A percentile compares a stretch with the other conserved stretches of the same genome.
Conservation (phyloP, 257 asterid genomes). For the Coffea canephora region DNA sequence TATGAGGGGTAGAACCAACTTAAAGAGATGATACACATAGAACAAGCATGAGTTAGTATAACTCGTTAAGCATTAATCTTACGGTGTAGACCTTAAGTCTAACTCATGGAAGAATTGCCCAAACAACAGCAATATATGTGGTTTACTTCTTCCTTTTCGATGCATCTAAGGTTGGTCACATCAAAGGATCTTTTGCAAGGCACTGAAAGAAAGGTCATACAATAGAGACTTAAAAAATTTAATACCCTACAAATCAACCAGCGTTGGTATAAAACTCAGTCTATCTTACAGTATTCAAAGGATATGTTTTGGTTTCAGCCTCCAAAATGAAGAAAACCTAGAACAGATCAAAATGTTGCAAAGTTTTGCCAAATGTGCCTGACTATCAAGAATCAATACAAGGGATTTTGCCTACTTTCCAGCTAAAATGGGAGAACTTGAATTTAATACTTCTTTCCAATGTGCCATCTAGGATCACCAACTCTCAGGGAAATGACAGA, state of each 20-base stretch:
- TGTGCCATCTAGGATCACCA: neutral
- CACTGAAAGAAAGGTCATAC: neutral
- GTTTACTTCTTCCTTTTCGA: neutral
- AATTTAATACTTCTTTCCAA: neutral
- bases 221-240: neutral
- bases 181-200: neutral
- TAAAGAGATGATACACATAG: neutral
- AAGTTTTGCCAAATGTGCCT: neutral
- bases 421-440: neutral
- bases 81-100: neutral
- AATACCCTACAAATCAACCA: neutral
- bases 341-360: neutral
- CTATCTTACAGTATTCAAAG: neutral
- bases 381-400: neutral
- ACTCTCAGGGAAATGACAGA: neutral
- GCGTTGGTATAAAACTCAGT: neutral
- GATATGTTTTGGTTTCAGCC: neutral
- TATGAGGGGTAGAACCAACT: neutral
- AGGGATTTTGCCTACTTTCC: neutral
- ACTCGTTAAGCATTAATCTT: neutral
- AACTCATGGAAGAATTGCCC: neutral
- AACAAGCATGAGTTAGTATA: neutral
- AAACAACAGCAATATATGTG: neutral
- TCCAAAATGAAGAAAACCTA: neutral
- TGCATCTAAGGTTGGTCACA: no score